Percentiles rank a stretch among this genome's conserved stretches.
phyloP scores from a whole-genome alignment of 495 filamentous ascomycete genomes.

The Hyphodiscus hymeniophilus region DNA sequence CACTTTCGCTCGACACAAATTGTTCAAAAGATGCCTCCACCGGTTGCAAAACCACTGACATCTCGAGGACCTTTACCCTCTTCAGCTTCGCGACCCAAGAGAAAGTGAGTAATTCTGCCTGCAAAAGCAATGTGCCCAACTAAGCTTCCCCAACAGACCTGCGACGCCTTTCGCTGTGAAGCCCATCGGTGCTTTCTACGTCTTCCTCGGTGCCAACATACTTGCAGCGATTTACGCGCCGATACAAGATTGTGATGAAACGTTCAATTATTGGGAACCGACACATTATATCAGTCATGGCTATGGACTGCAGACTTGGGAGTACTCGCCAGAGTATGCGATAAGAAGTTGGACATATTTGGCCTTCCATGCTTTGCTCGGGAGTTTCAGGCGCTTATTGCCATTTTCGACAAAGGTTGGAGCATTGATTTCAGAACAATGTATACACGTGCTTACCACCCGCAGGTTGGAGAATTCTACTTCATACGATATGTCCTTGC shows the following conservation, averaged over 20 bases:
- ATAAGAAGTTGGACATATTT: conserved; percentile 96
- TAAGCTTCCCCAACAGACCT: conserved; percentile 20
- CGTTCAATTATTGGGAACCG: conserved; percentile 99
- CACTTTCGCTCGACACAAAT: background rate
- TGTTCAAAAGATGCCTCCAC: conserved; percentile 26
- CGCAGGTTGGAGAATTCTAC: conserved; percentile 74
- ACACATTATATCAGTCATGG: conserved; percentile 90
- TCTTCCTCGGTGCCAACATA: conserved; percentile 63
- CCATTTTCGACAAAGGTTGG: conserved; percentile 46
- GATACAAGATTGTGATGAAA: conserved; percentile 98
- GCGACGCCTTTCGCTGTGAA: conserved; percentile 56
- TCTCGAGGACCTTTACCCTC: background rate
- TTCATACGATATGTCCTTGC: conserved; percentile 69
- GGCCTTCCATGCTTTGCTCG: conserved; percentile 68
- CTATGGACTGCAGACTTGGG: conserved; percentile 96
- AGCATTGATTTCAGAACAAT: background rate
- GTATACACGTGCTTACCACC: conserved; percentile 2
- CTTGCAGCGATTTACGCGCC: conserved; percentile 78
- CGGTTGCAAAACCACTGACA: conserved; percentile 15
- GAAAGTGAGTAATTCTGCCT: conserved; percentile 8
- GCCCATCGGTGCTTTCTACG: conserved; percentile 66
- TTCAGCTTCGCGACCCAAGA: conserved; percentile 9
- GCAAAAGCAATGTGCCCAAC: background rate
- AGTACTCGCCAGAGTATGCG: conserved; percentile 92
- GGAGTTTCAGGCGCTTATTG: conserved; percentile 54